Evolutionary conservation across 352 stramenopile species (phyloP).

Genomic region (Thalassiosira hispida): DNA sequence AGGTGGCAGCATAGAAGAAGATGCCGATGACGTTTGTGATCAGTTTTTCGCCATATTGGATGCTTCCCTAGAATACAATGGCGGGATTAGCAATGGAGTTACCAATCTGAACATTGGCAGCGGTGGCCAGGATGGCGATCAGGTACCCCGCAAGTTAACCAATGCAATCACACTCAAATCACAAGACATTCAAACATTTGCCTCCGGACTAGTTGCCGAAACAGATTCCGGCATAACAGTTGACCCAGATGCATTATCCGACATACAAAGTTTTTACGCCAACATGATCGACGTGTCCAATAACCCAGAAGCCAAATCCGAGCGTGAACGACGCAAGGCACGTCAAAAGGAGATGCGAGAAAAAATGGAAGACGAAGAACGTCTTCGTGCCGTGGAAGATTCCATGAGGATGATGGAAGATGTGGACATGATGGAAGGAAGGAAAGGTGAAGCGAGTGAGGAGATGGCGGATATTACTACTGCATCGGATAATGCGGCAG

Average conservation of each 20-base stretch:
- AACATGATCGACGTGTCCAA: conserved; percentile 71
- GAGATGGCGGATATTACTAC: conserved; percentile 42
- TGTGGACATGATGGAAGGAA: not conserved
- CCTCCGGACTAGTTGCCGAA: conserved; percentile 55
- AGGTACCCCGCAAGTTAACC: conserved; percentile 46
- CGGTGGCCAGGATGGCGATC: not conserved
- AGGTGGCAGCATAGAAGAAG: conserved; percentile 45
- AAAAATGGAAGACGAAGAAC: conserved; percentile 62
- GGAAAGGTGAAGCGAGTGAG: not conserved
- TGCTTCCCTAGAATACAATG: conserved; percentile 1
- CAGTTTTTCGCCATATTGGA: conserved; percentile 58
- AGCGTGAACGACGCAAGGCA: conserved; percentile 59
- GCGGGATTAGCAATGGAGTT: not conserved
- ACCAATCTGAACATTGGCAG: not conserved
- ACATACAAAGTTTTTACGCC: conserved; percentile 65
- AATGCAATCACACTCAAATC: conserved; percentile 67
- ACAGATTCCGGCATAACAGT: conserved; percentile 1
- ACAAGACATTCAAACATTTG: conserved; percentile 62
- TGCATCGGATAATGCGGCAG: conserved; percentile 53
- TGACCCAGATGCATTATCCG: conserved; percentile 7
- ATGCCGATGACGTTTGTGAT: conserved; percentile 32
- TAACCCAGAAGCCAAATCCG: conserved; percentile 45
- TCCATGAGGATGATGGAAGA: conserved; percentile 61
- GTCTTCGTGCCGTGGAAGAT: conserved; percentile 60
- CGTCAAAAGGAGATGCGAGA: conserved; percentile 64